Evolutionary conservation across 495 filamentous ascomycete genomes (phyloP).

Genomic region (Lasiosphaeria hispida): DNA sequence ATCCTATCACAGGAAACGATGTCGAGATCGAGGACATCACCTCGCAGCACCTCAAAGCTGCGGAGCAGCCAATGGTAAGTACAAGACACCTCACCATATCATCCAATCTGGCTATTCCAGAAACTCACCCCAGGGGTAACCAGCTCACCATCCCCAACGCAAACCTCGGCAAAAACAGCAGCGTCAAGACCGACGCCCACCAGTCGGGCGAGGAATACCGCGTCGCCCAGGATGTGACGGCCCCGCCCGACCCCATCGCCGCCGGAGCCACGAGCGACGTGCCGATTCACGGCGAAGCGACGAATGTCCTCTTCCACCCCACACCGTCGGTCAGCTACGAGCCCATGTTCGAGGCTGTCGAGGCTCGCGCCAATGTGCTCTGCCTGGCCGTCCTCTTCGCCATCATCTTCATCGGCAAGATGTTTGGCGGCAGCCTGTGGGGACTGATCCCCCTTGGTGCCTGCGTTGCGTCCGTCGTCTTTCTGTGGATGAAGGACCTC

Average conservation of each 20-base stretch:
- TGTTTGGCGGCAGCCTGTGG: slow-evolving; percentile 73
- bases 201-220: slow-evolving; percentile 70
- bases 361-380: slow-evolving; percentile 65
- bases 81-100: not conserved
- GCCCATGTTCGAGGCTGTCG: slow-evolving; percentile 76
- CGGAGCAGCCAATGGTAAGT: slow-evolving; percentile 63
- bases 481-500: slow-evolving; percentile 84
- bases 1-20: slow-evolving; percentile 81
- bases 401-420: slow-evolving; percentile 73
- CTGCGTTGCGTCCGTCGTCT: slow-evolving; percentile 72
- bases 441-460: slow-evolving; percentile 69
- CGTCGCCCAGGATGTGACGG: slow-evolving; percentile 80
- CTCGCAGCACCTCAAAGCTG: slow-evolving; percentile 64
- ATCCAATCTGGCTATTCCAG: no score
- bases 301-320: slow-evolving; percentile 92
- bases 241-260: slow-evolving; percentile 82
- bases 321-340: slow-evolving; percentile 84
- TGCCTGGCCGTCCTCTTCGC: slow-evolving; percentile 65
- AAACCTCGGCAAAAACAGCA: slow-evolving; percentile 72
- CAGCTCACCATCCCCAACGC: slow-evolving; percentile 85
- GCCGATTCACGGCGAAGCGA: slow-evolving; percentile 93
- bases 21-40: slow-evolving; percentile 86
- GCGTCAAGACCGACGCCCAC: slow-evolving; percentile 58
- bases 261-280: slow-evolving; percentile 83
- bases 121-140: not conserved